Evolutionary conservation across 1,284 basidiomycete genomes (phyloP).

Genomic region (Ustilago cynodontis): DNA sequence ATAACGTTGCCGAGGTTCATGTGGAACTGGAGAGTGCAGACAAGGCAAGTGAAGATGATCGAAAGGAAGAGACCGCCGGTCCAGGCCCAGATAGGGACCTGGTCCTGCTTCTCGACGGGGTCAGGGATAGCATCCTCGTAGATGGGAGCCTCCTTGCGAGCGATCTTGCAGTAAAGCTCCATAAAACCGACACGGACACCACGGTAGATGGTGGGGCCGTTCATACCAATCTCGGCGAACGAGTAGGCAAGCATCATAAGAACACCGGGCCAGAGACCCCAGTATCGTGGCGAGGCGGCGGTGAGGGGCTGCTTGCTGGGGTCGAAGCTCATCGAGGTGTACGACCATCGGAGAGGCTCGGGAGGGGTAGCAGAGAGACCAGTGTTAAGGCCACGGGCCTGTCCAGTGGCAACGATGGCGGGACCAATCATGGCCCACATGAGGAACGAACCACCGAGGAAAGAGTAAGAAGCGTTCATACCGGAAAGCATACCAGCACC

Average conservation of each 20-base stretch:
- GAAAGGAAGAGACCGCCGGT: constrained; percentile 73
- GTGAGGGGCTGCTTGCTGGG: constrained; percentile 50
- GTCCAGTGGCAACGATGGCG: constrained; percentile 71
- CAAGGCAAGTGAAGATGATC: constrained; percentile 74
- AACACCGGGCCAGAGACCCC: constrained; percentile 79
- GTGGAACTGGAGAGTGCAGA: constrained; percentile 69
- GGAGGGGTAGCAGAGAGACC: constrained; percentile 18
- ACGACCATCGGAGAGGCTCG: constrained; percentile 47
- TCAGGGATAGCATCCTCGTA: constrained; percentile 54
- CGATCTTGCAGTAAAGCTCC: constrained; percentile 43
- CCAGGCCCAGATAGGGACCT: constrained; percentile 76
- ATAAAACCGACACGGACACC: constrained; percentile 58
- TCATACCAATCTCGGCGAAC: constrained; percentile 67
- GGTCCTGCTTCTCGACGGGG: constrained; percentile 71
- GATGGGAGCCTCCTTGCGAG: constrained; percentile 30
- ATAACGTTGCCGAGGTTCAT: constrained; percentile 70
- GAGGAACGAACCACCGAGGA: constrained; percentile 76
- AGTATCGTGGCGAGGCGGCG: constrained; percentile 77
- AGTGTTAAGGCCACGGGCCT: constrained; percentile 42
- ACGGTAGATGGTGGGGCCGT: constrained; percentile 65
- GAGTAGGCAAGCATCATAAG: constrained; percentile 71
- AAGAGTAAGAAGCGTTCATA: constrained; percentile 78
- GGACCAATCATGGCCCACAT: constrained; percentile 79
- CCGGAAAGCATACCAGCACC: constrained; percentile 79
- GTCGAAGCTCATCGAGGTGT: constrained; percentile 51